phyloP scores from a whole-genome alignment of 306 rosid genomes.

The Datisca glomerata region DNA sequence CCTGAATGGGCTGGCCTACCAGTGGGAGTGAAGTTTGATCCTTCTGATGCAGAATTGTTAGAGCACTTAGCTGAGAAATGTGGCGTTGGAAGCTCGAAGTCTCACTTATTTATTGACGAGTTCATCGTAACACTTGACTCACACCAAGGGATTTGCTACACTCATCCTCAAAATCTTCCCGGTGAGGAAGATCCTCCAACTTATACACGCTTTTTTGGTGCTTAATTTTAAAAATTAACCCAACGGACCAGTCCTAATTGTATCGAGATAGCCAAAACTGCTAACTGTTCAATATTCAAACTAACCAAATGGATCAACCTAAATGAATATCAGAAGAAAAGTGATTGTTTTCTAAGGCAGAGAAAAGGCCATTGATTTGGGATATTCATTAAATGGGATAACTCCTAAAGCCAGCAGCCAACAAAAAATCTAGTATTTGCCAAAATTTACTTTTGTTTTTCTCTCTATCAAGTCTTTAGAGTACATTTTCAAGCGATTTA shows the following conservation, averaged over 20 bases:
- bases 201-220: not conserved
- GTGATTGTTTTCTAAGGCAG: too few species aligned
- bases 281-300: not conserved
- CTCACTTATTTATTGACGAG: slow-evolving; percentile 9
- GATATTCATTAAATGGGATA: too few species aligned
- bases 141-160: slow-evolving; percentile 14
- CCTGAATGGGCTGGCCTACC: slow-evolving; percentile 16
- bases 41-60: slow-evolving; percentile 12
- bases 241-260: not conserved
- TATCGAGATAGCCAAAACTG: not conserved
- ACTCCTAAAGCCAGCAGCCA: not conserved
- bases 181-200: slow-evolving; percentile 5
- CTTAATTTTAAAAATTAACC: not conserved
- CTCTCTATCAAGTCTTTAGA: not conserved
- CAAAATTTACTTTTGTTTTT: not conserved
- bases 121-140: slow-evolving; percentile 8
- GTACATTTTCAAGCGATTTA: not conserved
- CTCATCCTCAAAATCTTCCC: slow-evolving; percentile 13
- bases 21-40: slow-evolving; percentile 16
- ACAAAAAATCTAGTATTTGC: not conserved
- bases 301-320: too few species aligned
- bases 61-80: slow-evolving; percentile 12
- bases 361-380: too few species aligned
- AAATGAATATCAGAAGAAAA: too few species aligned
- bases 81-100: slow-evolving; percentile 10